Conservation (phyloP, 208 protist genomes). For the Crithidia fasciculata region DNA sequence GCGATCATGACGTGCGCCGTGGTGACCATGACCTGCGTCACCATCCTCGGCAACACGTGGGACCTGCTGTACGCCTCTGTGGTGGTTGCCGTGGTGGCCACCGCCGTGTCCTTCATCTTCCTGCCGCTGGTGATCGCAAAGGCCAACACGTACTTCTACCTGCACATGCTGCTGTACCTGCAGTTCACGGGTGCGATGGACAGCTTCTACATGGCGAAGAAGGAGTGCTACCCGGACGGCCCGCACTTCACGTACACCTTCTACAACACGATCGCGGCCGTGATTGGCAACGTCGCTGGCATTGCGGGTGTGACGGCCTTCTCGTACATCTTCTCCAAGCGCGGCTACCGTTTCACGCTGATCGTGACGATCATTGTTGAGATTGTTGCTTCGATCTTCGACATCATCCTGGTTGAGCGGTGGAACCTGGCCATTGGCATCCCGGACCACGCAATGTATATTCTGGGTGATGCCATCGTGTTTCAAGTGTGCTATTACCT, state of each 20-base stretch:
- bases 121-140: slow-evolving; percentile 50
- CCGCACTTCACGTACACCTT: slow-evolving; percentile 52
- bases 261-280: slow-evolving; percentile 43
- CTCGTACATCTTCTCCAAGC: slow-evolving; percentile 58
- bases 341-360: slow-evolving; percentile 51
- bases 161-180: slow-evolving; percentile 50
- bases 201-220: slow-evolving; percentile 42
- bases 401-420: slow-evolving; percentile 59
- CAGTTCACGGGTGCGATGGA: slow-evolving; percentile 49
- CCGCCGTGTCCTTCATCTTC: slow-evolving; percentile 29
- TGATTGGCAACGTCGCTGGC: slow-evolving; percentile 51
- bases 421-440: slow-evolving; percentile 52
- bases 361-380: slow-evolving; percentile 35
- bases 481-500: slow-evolving; percentile 56
- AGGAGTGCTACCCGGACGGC: slow-evolving; percentile 34
- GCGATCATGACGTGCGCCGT: slow-evolving; percentile 32
- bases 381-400: slow-evolving; percentile 52
- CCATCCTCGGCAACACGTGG: slow-evolving; percentile 16
- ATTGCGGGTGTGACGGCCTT: slow-evolving; percentile 51
- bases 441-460: slow-evolving; percentile 64
- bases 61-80: slow-evolving; percentile 26
- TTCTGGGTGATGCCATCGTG: slow-evolving; percentile 63
- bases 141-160: slow-evolving; percentile 49
- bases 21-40: slow-evolving; percentile 28
- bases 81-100: slow-evolving; percentile 9